Base-by-base conservation (phyloP, 2,329 filamentous ascomycete species). In the Fusarium temperatum region DNA sequence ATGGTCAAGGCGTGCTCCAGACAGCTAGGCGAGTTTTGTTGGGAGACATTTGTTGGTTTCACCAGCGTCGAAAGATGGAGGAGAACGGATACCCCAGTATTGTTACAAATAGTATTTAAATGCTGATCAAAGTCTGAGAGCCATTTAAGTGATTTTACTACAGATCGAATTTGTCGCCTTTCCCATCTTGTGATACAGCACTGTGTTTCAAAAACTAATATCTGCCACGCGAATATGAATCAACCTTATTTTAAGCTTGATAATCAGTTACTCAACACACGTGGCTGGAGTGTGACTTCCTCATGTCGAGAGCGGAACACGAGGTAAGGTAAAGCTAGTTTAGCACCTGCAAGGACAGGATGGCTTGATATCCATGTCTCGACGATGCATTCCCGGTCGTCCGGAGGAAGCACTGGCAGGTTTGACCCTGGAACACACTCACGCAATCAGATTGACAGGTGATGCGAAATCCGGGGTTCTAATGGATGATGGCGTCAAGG, bases 71-170 rank as follows among this genome's bases (percentile, higher is more conserved):
- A 41, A 36, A 44, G 26, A 38, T 50, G 66, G 56, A 55, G 54
- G 45, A 60, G 48, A 51, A 71, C 47, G 73, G 66, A 75, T 75
- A 75, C 72, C 72, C 72, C 56, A 59, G 47, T 48, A 59, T 70
- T 68, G 58, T 59, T 55, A 58, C 26, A 47, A 39, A 22, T 20
- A 59, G 41, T 67, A 56, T 48, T 68, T 61, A 26, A 32, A 54
- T 53, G 57, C 51, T 65, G 50, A 63, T 66, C 53, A 26, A 41
- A 44, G 51, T 53, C 38, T 47, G 36, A 45, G 10, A 60, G 32
- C 22, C 32, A 30, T 54, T 30, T 26, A 41, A 12, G 24, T 44
- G 39, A 10, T 22, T 58, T 30, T 8, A 22, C 36, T 22, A 1
- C 17, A 50, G n/a, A 36, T 10, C 24, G 11, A 26, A 42, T n/a